These are phyloP conservation scores for Termitomyces eurrhizus DNA, from an alignment of 768 basidiomycete genomes.

Conservation along the genomic window DNA sequence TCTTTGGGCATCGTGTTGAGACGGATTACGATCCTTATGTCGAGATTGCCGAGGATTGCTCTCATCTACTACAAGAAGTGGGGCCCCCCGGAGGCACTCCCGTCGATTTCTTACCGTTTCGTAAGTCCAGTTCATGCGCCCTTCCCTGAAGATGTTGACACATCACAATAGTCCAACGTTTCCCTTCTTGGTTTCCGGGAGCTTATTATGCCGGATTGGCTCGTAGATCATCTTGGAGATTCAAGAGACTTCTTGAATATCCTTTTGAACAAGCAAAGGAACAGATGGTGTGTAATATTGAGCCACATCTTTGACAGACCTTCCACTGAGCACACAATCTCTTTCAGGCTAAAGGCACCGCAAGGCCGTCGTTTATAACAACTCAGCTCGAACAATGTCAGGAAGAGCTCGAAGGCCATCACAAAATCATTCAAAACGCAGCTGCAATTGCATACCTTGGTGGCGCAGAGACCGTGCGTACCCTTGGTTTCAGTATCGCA, in stretches of 20 bases:
- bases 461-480: constrained; percentile 33
- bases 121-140: constrained; percentile 4
- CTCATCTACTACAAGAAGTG: neutral
- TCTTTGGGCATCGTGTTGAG: constrained; percentile 11
- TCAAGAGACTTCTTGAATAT: constrained; percentile 1
- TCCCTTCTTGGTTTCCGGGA: constrained; percentile 32
- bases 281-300: constrained; percentile 24
- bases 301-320: neutral
- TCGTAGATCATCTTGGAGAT: constrained; percentile 7
- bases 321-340: neutral
- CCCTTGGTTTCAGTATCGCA: neutral
- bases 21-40: constrained; percentile 8
- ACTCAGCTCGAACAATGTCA: neutral
- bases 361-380: neutral
- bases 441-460: constrained; percentile 20
- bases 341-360: neutral
- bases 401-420: constrained; percentile 1
- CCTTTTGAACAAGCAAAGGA: constrained; percentile 16
- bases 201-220: constrained; percentile 20
- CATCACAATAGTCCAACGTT: constrained; percentile 19
- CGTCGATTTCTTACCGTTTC: constrained; percentile 13
- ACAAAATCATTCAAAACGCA: constrained; percentile 14
- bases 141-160: neutral
- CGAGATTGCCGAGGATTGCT: constrained; percentile 3
- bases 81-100: constrained; percentile 7